Percentiles rank a stretch among this genome's conserved stretches.
These are phyloP conservation scores for Gynostemma pentaphyllum DNA, from an alignment of 306 rosid genomes.

Conservation along the genomic window DNA sequence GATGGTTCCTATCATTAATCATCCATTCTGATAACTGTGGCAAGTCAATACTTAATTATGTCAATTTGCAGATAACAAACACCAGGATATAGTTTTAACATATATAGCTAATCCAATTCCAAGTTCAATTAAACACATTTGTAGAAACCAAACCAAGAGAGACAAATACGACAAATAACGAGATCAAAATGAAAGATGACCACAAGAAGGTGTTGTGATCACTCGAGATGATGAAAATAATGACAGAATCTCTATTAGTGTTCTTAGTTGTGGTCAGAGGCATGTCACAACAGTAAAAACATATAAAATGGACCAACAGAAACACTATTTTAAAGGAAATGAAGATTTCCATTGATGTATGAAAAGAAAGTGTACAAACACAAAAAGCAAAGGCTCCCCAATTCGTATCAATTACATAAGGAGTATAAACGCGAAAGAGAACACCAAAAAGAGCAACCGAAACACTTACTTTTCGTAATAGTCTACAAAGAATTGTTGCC, in stretches of 20 bases:
- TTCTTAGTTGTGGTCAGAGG: not conserved
- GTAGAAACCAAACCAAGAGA: no score
- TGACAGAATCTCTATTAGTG: not conserved
- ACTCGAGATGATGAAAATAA: not conserved
- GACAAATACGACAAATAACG: no score
- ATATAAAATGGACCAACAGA: not conserved
- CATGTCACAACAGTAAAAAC: not conserved
- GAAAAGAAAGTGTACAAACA: no score
- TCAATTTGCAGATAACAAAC: not conserved
- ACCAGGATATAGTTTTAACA: not conserved
- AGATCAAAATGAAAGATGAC: not conserved
- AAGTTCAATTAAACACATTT: not conserved
- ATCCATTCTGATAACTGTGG: slow-evolving; percentile 53
- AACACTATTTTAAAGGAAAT: no score
- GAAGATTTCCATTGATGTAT: no score
- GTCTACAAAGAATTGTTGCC: no score
- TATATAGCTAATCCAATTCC: not conserved
- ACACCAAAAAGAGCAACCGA: no score
- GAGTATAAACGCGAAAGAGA: no score
- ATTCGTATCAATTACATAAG: no score
- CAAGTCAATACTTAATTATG: slow-evolving; percentile 3
- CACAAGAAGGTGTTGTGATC: not conserved
- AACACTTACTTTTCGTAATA: no score
- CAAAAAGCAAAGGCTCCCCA: no score
- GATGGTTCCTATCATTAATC: slow-evolving; percentile 17